phyloP scores from a whole-genome alignment of 2,329 filamentous ascomycete species.

The Sclerotinia borealis region DNA sequence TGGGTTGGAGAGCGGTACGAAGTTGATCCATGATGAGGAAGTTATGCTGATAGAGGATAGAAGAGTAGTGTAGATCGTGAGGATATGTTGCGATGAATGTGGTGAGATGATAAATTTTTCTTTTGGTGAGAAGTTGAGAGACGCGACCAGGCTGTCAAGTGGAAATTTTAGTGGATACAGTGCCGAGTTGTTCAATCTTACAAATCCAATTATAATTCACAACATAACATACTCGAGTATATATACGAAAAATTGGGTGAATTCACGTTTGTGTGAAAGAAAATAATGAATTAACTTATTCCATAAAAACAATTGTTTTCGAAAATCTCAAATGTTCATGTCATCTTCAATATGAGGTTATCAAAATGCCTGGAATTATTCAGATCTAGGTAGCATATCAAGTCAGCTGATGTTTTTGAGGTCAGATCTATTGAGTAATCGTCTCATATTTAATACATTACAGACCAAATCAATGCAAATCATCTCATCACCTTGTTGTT shows the following conservation, averaged over 20 bases:
- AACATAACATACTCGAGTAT: neutral
- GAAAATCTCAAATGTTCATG: neutral
- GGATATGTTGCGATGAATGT: no score
- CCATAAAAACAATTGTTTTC: neutral
- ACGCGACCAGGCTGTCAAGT: constrained; percentile 2
- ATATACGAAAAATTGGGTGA: no score
- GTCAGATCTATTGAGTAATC: neutral
- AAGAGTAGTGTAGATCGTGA: neutral
- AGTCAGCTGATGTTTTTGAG: neutral
- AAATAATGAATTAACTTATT: neutral
- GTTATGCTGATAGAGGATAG: neutral
- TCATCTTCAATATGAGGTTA: neutral
- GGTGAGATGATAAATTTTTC: neutral
- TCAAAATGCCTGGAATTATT: neutral
- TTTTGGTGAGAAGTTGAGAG: neutral
- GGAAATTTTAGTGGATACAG: neutral
- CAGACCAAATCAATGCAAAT: neutral
- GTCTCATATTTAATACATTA: neutral
- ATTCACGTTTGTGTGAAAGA: no score
- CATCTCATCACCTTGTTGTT: neutral
- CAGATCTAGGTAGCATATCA: neutral
- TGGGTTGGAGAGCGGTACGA: constrained; percentile 55
- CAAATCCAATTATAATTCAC: neutral
- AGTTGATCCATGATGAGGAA: constrained; percentile 50
- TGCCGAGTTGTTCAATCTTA: neutral